Evolutionary conservation across 768 basidiomycete species (phyloP).

Genomic region (Mycena maculata): DNA sequence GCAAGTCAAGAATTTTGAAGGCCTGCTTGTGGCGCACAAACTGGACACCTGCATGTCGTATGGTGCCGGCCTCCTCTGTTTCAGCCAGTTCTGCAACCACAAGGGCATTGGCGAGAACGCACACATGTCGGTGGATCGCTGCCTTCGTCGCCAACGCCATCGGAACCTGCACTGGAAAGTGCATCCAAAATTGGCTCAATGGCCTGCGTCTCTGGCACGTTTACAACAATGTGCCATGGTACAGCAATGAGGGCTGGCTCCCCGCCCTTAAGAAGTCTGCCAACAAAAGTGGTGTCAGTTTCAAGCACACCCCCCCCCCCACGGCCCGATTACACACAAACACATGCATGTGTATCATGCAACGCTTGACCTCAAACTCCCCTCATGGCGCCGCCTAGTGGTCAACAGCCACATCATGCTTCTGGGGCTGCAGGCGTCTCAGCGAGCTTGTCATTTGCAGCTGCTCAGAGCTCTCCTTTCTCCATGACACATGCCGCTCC

Average conservation of each 20-base stretch:
- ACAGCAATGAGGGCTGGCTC: neutral
- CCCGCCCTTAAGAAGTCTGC: neutral
- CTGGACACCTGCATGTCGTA: constrained; percentile 24
- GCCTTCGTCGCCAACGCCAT: neutral
- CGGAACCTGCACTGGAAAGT: neutral
- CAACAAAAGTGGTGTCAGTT: neutral
- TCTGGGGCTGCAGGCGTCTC: neutral
- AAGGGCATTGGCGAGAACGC: neutral
- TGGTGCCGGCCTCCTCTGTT: neutral
- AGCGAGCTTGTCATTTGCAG: neutral
- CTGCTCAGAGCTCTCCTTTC: neutral
- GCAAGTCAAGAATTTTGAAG: neutral
- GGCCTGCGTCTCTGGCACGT: neutral
- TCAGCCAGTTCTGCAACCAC: too few species aligned
- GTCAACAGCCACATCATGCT: neutral
- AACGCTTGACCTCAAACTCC: too few species aligned
- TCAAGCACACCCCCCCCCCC: constrained; percentile 1
- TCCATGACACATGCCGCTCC: neutral
- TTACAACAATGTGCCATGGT: neutral
- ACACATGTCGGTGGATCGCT: neutral
- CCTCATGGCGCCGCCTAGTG: neutral
- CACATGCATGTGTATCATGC: too few species aligned
- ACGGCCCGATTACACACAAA: neutral
- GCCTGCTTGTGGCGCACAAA: neutral
- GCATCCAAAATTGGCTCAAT: too few species aligned